These are phyloP conservation scores for Lignosus rhinocerotis DNA, from an alignment of 1,284 basidiomycete genomes.

Conservation along the genomic window DNA sequence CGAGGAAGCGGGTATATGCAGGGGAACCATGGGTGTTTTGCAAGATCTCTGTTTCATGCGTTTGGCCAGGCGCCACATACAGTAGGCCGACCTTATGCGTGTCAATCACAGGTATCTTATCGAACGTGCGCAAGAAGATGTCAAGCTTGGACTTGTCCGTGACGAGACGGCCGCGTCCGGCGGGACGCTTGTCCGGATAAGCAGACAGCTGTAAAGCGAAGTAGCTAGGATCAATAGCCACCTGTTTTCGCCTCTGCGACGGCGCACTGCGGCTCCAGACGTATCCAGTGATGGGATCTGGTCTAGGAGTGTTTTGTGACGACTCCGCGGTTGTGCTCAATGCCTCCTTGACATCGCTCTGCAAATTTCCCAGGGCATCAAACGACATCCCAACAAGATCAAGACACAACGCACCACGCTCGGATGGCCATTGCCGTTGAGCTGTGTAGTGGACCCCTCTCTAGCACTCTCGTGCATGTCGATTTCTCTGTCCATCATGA, in stretches of 20 bases:
- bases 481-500: conserved; percentile 66
- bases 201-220: conserved; percentile 87
- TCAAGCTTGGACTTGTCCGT: conserved; percentile 56
- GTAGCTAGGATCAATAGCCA: conserved; percentile 85
- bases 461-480: conserved; percentile 2
- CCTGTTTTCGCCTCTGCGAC: conserved; percentile 84
- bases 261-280: conserved; percentile 86
- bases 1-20: conserved; percentile 91
- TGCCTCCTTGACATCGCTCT: conserved; percentile 19
- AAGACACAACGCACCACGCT: conserved; percentile 6
- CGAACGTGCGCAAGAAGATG: conserved; percentile 69
- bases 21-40: conserved; percentile 92
- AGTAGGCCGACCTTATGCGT: conserved; percentile 96
- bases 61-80: conserved; percentile 94
- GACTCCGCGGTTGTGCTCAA: conserved; percentile 13
- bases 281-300: conserved; percentile 75
- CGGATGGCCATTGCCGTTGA: conserved; percentile 3
- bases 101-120: conserved; percentile 93
- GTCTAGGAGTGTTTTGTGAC: conserved; percentile 14
- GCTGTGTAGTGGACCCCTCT: conserved; percentile 2
- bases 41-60: conserved; percentile 84
- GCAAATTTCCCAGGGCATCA: conserved; percentile 14
- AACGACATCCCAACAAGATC: conserved; percentile 9
- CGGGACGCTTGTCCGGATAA: conserved; percentile 57
- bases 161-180: conserved; percentile 45